phyloP scores from a whole-genome alignment of 139 green algal genomes.

The Nannochloris sp. region DNA sequence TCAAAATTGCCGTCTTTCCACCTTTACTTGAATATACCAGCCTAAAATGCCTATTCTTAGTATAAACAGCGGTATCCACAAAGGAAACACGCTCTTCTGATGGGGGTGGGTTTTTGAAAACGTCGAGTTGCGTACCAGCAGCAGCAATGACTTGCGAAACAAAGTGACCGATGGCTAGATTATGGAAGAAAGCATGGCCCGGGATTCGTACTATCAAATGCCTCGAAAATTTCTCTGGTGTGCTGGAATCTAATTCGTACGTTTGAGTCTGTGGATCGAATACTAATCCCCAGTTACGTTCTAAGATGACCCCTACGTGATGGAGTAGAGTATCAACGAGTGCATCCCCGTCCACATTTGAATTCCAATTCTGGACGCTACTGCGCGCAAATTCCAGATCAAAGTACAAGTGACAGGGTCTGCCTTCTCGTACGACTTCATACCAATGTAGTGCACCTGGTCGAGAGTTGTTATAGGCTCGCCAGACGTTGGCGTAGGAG shows the following conservation, averaged over 20 bases:
- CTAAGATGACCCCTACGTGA: conserved; percentile 5
- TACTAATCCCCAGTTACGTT: not conserved
- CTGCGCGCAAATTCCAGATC: conserved; percentile 66
- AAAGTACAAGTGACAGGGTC: conserved; percentile 85
- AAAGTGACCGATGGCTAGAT: conserved; percentile 38
- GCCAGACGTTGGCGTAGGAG: conserved; percentile 31
- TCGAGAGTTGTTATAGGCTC: not conserved
- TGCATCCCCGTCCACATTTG: conserved; percentile 39
- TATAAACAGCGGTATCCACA: conserved; percentile 72
- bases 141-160: conserved; percentile 23
- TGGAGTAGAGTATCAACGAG: conserved; percentile 47
- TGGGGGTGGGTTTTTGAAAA: conserved; percentile 14
- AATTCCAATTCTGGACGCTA: conserved; percentile 30
- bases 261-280: conserved; percentile 19
- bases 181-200: conserved; percentile 51
- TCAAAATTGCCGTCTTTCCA: conserved; percentile 51
- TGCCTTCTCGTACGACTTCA: conserved; percentile 57
- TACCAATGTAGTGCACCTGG: conserved; percentile 38
- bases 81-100: conserved; percentile 19
- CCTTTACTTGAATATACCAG: conserved; percentile 62
- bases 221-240: conserved; percentile 65
- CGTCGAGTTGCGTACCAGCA: conserved; percentile 13
- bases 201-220: conserved; percentile 70
- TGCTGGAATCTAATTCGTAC: conserved; percentile 66
- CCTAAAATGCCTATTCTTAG: conserved; percentile 69